Percentiles rank a stretch among this genome's conserved stretches.
Evolutionary conservation across 23 red algal genomes (phyloP).

Genomic region (Gracilaria domingensis): DNA sequence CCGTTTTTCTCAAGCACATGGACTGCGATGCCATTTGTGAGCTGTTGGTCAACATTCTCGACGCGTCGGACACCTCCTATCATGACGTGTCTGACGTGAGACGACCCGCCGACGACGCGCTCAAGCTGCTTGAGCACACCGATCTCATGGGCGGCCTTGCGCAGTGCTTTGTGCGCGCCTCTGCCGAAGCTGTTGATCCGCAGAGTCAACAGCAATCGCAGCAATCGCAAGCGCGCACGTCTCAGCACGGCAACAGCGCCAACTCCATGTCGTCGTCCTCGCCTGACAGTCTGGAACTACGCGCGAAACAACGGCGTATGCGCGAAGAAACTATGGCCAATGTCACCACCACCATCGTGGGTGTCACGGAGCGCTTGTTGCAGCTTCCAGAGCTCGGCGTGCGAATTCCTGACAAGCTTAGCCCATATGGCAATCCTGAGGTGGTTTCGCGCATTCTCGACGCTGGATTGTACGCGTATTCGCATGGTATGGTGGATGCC

Average conservation of each 20-base stretch:
- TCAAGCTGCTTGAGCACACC: constrained; percentile 39
- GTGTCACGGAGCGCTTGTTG: constrained; percentile 51
- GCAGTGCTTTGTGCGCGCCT: constrained; percentile 69
- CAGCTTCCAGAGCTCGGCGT: constrained; percentile 62
- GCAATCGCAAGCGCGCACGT: not conserved
- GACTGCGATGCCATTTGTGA: constrained; percentile 64
- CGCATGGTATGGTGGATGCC: constrained; percentile 41
- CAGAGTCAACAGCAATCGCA: not conserved
- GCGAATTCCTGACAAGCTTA: constrained; percentile 47
- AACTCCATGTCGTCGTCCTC: not conserved
- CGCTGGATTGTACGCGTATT: constrained; percentile 67
- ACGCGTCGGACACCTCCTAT: constrained; percentile 19
- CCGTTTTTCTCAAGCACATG: constrained; percentile 73
- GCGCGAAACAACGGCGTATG: constrained; percentile 57
- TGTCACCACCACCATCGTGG: constrained; percentile 50
- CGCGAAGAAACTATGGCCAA: constrained; percentile 80
- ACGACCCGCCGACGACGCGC: constrained; percentile 40
- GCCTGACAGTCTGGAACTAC: not conserved
- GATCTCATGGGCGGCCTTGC: constrained; percentile 68
- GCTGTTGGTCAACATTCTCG: constrained; percentile 68
- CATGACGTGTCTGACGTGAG: not conserved
- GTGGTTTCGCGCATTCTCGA: constrained; percentile 71
- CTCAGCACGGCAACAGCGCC: not conserved
- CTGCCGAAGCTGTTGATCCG: constrained; percentile 18
- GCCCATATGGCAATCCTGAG: constrained; percentile 46